Base-by-base conservation (phyloP, 2,329 filamentous ascomycete genomes). In the Xylaria sp. region DNA sequence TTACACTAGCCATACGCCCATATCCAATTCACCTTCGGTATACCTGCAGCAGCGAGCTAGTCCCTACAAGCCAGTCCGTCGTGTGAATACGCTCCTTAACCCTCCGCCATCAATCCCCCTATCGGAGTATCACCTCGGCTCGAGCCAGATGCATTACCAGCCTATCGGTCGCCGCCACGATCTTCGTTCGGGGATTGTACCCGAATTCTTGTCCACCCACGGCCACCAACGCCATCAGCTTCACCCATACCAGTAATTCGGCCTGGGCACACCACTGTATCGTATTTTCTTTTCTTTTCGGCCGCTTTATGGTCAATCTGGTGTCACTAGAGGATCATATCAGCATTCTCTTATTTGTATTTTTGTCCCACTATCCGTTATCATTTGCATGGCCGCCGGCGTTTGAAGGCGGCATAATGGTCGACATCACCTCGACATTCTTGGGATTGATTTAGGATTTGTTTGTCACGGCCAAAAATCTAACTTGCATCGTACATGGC, bases 31-130 rank as follows among this genome's bases (percentile, higher is more conserved):
- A 38, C 95, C 95, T 0, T 94, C 92, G 11, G 89, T 93, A 76
- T 97, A 97, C 80, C 85, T 97, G 44, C 92, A 93, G 76, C 93
- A 97, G 78, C 89, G 96, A 65, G 90, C 92, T 71, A 98, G 95
- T 64, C 96, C 96, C 3, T 98, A 98, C 81, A 92, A 93, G 71
- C 95, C 95, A 1, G 91, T 97, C 46, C 92, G 94, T 62, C 88
- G 93, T 69, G 93, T 97, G 67, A 94, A 96, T 74, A 97, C 93
- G 0, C 87, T 98, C n/a, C 85, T 97, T 36, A 93, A 96, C 67
- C 94, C 94, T 38, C 93, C 94, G 6, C 92, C 94, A 0, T 92
- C 93, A 28, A 86, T 89, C 9, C 93, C 93, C 7, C 87, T 97
- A 71, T 91, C 95, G 71, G 87, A 92, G 74, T 91, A 93, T 77